These are phyloP conservation scores for Cordyceps sp. DNA, from an alignment of 2,329 filamentous ascomycete genomes.

Conservation along the genomic window DNA sequence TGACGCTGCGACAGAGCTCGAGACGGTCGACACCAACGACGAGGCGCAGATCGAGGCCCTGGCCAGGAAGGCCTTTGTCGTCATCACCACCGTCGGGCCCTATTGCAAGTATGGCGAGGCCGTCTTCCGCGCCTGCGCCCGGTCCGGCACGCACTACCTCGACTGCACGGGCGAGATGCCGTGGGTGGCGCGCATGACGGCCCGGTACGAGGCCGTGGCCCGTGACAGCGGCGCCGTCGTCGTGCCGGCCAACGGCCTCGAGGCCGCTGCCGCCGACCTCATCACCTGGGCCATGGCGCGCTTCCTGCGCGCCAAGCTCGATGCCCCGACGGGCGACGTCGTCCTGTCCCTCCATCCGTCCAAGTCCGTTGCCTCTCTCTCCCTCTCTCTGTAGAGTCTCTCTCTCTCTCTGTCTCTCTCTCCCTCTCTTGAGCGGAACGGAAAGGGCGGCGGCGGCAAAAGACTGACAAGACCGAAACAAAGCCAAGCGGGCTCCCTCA, in stretches of 20 bases:
- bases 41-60: conserved; percentile 27
- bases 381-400: no score
- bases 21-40: conserved; percentile 31
- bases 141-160: conserved; percentile 46
- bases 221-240: conserved; percentile 38
- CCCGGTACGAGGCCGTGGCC: conserved; percentile 37
- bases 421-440: background rate
- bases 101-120: conserved; percentile 39
- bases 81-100: conserved; percentile 44
- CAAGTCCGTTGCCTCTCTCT: conserved; percentile 12
- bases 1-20: conserved; percentile 28
- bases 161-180: conserved; percentile 45
- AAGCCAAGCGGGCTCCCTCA: no score
- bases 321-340: conserved; percentile 33
- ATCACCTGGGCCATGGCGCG: conserved; percentile 36
- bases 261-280: conserved; percentile 46
- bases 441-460: background rate
- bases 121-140: conserved; percentile 44
- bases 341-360: conserved; percentile 30
- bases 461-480: background rate
- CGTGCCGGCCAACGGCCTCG: conserved; percentile 44
- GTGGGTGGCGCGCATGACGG: conserved; percentile 42
- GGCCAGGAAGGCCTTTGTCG: conserved; percentile 36
- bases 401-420: background rate
- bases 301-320: conserved; percentile 30